Conservation (phyloP, 768 basidiomycete species). For the Vararia minispora region DNA sequence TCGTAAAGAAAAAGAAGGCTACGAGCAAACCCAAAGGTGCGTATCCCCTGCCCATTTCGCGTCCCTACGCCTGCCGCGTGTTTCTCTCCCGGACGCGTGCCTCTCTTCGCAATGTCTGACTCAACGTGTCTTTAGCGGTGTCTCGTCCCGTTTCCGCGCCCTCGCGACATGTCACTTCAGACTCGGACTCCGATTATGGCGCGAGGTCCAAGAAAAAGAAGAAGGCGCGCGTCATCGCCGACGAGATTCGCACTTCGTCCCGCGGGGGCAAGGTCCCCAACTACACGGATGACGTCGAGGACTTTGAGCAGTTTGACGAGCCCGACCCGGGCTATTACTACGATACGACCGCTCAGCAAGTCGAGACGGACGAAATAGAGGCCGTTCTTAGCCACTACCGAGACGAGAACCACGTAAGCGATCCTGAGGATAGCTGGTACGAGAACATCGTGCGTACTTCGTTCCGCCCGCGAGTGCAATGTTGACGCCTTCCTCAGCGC, state of each 20-base stretch:
- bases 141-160: conserved; percentile 24
- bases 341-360: conserved; percentile 36
- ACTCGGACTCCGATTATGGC: conserved; percentile 84
- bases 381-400: conserved; percentile 78
- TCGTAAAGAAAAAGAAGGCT: conserved; percentile 56
- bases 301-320: conserved; percentile 72
- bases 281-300: conserved; percentile 58
- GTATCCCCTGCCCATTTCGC: conserved; percentile 11
- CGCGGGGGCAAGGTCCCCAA: conserved; percentile 76
- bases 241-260: conserved; percentile 69
- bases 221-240: conserved; percentile 39
- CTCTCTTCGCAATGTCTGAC: too few relatives aligned
- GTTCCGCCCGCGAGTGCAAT: conserved; percentile 11
- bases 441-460: conserved; percentile 60
- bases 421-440: conserved; percentile 74
- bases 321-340: conserved; percentile 44
- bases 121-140: conserved; percentile 14
- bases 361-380: conserved; percentile 85
- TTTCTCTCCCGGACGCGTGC: too few relatives aligned
- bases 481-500: conserved; percentile 43
- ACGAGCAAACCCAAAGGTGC: conserved; percentile 52
- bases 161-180: conserved; percentile 48
- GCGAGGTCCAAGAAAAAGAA: conserved; percentile 83
- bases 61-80: conserved; percentile 8
- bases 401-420: conserved; percentile 69